A percentile compares a stretch with the other conserved stretches of the same genome.
These are phyloP conservation scores for Neurospora sp. DNA, from an alignment of 495 filamentous ascomycete species.

Conservation along the genomic window DNA sequence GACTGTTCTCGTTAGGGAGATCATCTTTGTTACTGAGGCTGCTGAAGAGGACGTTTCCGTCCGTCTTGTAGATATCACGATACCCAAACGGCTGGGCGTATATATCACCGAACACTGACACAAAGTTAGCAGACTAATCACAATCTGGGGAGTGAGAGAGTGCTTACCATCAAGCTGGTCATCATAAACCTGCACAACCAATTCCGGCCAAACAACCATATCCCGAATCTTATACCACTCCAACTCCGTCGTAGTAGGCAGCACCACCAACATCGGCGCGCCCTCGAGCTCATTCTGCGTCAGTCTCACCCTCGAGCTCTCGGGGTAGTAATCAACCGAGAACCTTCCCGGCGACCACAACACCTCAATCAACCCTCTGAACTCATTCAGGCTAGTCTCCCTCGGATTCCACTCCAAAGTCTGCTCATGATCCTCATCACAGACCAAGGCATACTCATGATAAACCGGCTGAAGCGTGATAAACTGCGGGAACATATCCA, in stretches of 20 bases:
- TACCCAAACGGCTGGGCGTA: constrained; percentile 12
- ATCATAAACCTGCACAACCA: constrained; percentile 1
- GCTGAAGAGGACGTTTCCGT: background rate
- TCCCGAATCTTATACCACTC: constrained; percentile 12
- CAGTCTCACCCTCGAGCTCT: background rate
- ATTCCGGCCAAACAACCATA: constrained; percentile 8
- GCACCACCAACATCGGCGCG: constrained; percentile 12
- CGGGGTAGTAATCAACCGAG: background rate
- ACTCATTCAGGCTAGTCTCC: background rate
- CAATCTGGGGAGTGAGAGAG: background rate
- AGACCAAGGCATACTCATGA: constrained; percentile 2
- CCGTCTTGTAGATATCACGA: constrained; percentile 13
- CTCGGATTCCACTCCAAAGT: background rate
- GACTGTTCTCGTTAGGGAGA: background rate
- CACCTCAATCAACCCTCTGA: background rate
- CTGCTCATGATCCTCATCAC: background rate
- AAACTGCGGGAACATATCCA: constrained; percentile 10
- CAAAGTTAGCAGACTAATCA: background rate
- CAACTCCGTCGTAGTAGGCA: constrained; percentile 2
- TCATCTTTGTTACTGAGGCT: background rate
- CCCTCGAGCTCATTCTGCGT: background rate
- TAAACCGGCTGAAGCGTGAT: constrained; percentile 14
- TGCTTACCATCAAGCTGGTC: background rate
- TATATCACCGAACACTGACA: background rate
- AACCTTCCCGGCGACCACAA: background rate